Evolutionary conservation across 192 early-diverging fungal species (phyloP).

Genomic region (Podila epicladia): DNA sequence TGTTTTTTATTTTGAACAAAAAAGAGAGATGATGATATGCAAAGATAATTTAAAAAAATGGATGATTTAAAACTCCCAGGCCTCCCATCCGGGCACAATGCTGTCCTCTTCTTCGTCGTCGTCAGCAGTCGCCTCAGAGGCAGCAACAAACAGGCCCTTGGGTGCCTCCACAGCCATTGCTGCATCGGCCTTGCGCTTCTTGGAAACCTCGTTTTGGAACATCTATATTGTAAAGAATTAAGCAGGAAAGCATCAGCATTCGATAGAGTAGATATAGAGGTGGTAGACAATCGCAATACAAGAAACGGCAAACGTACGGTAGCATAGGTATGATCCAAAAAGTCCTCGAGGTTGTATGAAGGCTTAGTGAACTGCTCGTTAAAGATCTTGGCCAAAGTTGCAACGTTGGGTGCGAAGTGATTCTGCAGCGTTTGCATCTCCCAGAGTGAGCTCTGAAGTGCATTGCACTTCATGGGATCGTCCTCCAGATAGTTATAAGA

Average conservation of each 20-base stretch:
- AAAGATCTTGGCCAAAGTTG: conserved; percentile 86
- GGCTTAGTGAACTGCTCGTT: conserved; percentile 89
- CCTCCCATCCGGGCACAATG: conserved; percentile 41
- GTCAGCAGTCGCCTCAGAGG: not conserved
- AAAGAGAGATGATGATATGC: too few species aligned
- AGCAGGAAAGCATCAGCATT: not conserved
- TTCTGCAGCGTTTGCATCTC: conserved; percentile 88
- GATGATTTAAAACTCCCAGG: conserved; percentile 28
- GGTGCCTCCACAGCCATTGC: conserved; percentile 69
- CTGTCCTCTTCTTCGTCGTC: conserved; percentile 5
- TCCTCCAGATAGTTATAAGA: conserved; percentile 65
- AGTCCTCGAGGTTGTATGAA: conserved; percentile 92
- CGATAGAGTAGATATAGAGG: not conserved
- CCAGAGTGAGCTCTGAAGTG: conserved; percentile 92
- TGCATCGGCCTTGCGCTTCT: conserved; percentile 67
- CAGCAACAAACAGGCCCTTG: conserved; percentile 53
- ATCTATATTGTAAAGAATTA: conserved; percentile 38
- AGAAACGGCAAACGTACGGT: conserved; percentile 30
- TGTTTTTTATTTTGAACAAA: too few species aligned
- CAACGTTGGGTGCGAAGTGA: conserved; percentile 90
- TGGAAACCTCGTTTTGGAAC: conserved; percentile 71
- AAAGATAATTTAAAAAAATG: not conserved
- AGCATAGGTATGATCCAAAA: conserved; percentile 90
- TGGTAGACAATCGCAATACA: not conserved
- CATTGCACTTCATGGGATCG: conserved; percentile 83